Base-by-base conservation (phyloP, 768 basidiomycete genomes). In the Boletus barrowsii region DNA sequence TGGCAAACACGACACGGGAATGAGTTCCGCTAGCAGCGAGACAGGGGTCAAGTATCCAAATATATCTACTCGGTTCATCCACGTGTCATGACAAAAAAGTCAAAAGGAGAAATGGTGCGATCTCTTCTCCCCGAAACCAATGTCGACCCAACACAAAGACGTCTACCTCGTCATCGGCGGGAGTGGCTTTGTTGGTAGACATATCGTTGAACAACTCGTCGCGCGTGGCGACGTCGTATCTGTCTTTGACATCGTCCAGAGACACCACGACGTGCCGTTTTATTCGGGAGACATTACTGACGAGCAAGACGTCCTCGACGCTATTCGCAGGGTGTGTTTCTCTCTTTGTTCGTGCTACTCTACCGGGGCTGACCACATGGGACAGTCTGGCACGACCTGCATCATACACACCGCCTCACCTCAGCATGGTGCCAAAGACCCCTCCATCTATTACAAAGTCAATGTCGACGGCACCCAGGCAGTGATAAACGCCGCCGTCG, bases 341-440 rank as follows among this genome's bases (percentile, higher is more conserved):
- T 52, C 32, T 46, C 22, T 39, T 18, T 17, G 18, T 18, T 44
- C 13, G 24, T 11, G 14, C 7, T 39, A 3, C 18, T 45, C 20
- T 14, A n/a, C 17, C 17, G 7, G 10, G 37, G 6, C n/a, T 39
- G 37, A 39, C 37, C 17, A 17, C 15, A 36, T 11, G 13, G 24
- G 20, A 17, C 46, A 93, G 88, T 87, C 87, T 57, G 84, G 85
- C 37, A 80, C 93, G 26, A 94, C 92, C 0, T 91, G 89, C 63
- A 89, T 98, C 58, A 92, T 99, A 57, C 97, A 99, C 70, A 98
- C 95, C 10, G 97, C 95, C 17, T 95, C 94, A 8, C 86, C 85
- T 0, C 83, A 83, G 6, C 88, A 84, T 60, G 90, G 82, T 14
- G 79, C 77, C 48, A 81, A 82, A 52, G 78, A 89, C 59, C 76